phyloP scores from a whole-genome alignment of 495 filamentous ascomycete genomes.

The Lepidopterella palustris region DNA sequence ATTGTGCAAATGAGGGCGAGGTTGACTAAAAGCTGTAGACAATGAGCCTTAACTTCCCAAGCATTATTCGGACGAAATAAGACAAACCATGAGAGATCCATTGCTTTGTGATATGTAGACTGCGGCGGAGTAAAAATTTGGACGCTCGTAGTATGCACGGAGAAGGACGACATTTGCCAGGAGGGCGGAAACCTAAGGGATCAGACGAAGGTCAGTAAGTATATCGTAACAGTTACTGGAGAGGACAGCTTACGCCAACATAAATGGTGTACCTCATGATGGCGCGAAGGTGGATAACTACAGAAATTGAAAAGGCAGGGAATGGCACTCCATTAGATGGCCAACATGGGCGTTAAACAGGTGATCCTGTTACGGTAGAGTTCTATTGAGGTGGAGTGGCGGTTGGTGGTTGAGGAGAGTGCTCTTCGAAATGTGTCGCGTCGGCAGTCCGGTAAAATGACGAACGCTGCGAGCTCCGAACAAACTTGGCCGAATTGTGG shows the following conservation, averaged over 20 bases:
- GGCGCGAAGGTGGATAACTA: not conserved
- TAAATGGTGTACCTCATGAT: slow-evolving; percentile 2
- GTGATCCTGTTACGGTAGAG: not conserved
- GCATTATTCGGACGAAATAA: not conserved
- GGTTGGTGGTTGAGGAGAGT: not conserved
- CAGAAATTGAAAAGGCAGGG: not conserved
- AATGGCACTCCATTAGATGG: not conserved
- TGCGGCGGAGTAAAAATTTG: slow-evolving; percentile 96
- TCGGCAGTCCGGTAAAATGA: not conserved
- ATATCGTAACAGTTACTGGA: not conserved
- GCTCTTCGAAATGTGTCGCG: not conserved
- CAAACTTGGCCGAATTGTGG: no score
- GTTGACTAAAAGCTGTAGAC: slow-evolving; percentile 66
- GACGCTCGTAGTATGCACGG: slow-evolving; percentile 85
- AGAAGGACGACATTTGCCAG: slow-evolving; percentile 76
- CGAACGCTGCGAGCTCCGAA: no score
- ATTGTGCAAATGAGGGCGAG: slow-evolving; percentile 70
- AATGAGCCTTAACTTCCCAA: not conserved
- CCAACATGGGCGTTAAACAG: not conserved
- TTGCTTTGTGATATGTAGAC: slow-evolving; percentile 95
- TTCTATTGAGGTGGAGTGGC: not conserved
- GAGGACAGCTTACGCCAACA: not conserved
- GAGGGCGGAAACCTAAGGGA: slow-evolving; percentile 60
- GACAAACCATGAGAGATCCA: slow-evolving; percentile 78
- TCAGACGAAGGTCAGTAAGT: not conserved